Evolutionary conservation across 2,329 filamentous ascomycete species (phyloP).

Genomic region (Trichophyton mentagrophytes): DNA sequence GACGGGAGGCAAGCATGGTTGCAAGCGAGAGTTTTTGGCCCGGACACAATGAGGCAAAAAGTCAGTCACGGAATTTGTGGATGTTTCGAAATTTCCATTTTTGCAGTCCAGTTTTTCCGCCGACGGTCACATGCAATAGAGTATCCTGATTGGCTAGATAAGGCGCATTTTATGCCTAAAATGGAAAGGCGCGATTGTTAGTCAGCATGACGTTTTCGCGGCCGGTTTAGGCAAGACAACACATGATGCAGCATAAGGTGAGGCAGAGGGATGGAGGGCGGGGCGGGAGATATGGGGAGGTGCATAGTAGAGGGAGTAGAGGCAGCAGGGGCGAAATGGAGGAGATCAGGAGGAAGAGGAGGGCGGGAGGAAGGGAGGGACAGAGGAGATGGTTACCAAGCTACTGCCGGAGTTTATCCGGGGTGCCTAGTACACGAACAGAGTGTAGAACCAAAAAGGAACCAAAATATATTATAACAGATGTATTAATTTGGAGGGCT

Average conservation of each 20-base stretch:
- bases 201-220: background rate
- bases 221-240: background rate
- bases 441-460: background rate
- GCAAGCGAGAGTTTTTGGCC: background rate
- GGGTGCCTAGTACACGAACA: background rate
- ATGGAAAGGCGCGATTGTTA: background rate
- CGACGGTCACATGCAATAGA: background rate
- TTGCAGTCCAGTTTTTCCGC: background rate
- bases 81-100: conserved; percentile 1
- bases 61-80: conserved; percentile 4
- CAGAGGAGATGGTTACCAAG: background rate
- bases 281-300: background rate
- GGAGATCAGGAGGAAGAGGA: background rate
- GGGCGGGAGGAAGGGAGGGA: background rate
- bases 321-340: background rate
- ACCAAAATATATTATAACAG: background rate
- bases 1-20: conserved; percentile 4
- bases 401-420: background rate
- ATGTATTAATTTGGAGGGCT: background rate
- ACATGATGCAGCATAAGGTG: background rate
- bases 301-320: background rate
- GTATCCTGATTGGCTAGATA: background rate
- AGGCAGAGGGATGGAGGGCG: background rate
- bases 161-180: background rate
- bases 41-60: background rate